Evolutionary conservation across 331 rosid species (phyloP), one percentile per base, ranked within the genome.

Genomic region (Acacia pycnantha): DNA sequence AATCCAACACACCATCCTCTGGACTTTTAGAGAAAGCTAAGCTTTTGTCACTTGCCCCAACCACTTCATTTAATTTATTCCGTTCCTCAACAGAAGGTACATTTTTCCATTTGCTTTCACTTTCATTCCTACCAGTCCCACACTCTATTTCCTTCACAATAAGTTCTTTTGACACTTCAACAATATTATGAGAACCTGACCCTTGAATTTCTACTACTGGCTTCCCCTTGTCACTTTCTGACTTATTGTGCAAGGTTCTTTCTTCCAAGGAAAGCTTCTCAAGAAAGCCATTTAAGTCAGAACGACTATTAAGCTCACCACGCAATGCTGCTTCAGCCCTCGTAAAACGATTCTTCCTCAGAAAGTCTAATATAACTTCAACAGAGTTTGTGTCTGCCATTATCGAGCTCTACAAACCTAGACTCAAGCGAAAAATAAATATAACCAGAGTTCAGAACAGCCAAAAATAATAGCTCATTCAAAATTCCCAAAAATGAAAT

Each of bases 241-340:
- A 37, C 3, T 27, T 29, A 74, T 59, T 76, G 37, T 79, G 81
- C 6, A 66, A 77, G 33, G 82, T 81, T 81, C 78, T 90, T n/a
- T 92, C 94, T 70, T 87, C 91, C 44, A 90, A 43, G 3, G 80
- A 31, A 75, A 90, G 94, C 82, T 90, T 85, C 88, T 86, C 82
- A 83, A 87, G 85, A 70, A 82, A 82, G 59, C 89, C 93, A 84
- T 85, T 87, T 83, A 89, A 78, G 85, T 92, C 93, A 37, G 90
- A 87, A 70, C 54, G 89, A 73, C 77, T 87, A 43, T 79, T 76
- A 18, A 92, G 88, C 90, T 92, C 97, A 73, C 91, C 81, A 53
- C 92, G 90, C 77, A 92, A 86, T 64, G 97, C 97, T 65, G 97
- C 93, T 90, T 92, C 97, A 6, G 97, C 94, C 77, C 92, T 85